Conservation (phyloP, 345 rosid genomes). For the Gossypium rotundifolium region DNA sequence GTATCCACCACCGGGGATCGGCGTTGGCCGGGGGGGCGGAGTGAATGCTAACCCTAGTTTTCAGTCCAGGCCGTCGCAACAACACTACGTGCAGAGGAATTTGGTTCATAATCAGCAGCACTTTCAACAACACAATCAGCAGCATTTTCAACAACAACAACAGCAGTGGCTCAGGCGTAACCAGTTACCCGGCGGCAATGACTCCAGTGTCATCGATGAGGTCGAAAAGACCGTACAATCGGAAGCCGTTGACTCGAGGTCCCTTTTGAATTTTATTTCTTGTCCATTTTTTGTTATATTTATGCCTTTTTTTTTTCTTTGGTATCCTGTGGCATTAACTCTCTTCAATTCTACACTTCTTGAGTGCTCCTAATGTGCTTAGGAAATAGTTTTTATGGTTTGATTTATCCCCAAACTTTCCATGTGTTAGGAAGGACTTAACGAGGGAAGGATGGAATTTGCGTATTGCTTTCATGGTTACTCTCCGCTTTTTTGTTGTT, state of each 20-base stretch:
- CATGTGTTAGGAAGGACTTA: neutral
- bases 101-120: constrained; percentile 35
- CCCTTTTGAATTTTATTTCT: neutral
- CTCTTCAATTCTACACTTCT: neutral
- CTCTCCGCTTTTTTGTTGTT: neutral
- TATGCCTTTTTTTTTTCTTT: neutral
- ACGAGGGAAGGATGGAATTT: neutral
- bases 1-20: constrained; percentile 71
- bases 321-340: neutral
- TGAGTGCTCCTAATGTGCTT: neutral
- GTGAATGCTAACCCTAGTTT: constrained; percentile 42
- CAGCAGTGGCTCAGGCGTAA: constrained; percentile 62
- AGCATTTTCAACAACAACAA: constrained; percentile 23
- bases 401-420: neutral
- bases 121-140: constrained; percentile 21
- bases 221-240: constrained; percentile 78
- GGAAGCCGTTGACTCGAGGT: constrained; percentile 81
- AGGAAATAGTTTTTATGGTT: neutral
- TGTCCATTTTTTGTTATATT: neutral
- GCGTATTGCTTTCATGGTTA: neutral
- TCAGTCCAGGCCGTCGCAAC: constrained; percentile 39
- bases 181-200: constrained; percentile 38
- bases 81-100: constrained; percentile 55
- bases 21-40: constrained; percentile 61
- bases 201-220: constrained; percentile 37